These are phyloP conservation scores for Nitzschia inconspicua DNA, from an alignment of 108 stramenopile genomes.

Conservation along the genomic window DNA sequence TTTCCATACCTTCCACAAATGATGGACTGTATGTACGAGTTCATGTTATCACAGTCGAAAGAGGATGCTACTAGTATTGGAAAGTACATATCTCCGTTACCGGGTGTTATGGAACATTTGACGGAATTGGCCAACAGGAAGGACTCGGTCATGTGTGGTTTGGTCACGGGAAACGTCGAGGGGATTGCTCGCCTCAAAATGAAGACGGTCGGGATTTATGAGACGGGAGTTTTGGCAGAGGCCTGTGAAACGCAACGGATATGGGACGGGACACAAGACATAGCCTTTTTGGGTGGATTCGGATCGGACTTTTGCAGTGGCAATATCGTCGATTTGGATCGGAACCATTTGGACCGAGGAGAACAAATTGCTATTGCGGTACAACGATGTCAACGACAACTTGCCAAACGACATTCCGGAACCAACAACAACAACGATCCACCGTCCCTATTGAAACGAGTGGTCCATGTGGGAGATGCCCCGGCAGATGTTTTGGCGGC, in stretches of 20 bases:
- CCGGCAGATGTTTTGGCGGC: conserved; percentile 62
- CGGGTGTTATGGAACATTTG: conserved; percentile 38
- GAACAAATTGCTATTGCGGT: conserved; percentile 53
- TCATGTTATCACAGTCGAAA: conserved; percentile 22
- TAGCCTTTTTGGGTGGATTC: conserved; percentile 51
- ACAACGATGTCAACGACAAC: conserved; percentile 27
- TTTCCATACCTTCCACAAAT: conserved; percentile 25
- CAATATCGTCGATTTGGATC: conserved; percentile 31
- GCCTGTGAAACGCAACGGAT: conserved; percentile 25
- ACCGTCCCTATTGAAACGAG: conserved; percentile 9
- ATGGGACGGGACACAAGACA: conserved; percentile 41
- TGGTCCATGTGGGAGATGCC: conserved; percentile 57
- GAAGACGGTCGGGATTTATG: conserved; percentile 37
- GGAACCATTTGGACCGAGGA: conserved; percentile 54
- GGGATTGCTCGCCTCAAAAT: conserved; percentile 57
- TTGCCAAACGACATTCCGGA: conserved; percentile 1
- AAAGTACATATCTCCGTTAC: conserved; percentile 29
- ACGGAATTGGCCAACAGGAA: conserved; percentile 27
- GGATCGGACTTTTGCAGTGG: conserved; percentile 58
- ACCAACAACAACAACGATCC: not conserved
- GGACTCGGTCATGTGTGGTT: conserved; percentile 34
- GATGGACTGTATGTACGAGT: conserved; percentile 39
- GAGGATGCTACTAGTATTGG: conserved; percentile 31
- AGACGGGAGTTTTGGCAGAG: conserved; percentile 38
- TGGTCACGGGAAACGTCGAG: conserved; percentile 60